Conservation (phyloP, 164 flowering plant species). For the Liquidambar formosana region DNA sequence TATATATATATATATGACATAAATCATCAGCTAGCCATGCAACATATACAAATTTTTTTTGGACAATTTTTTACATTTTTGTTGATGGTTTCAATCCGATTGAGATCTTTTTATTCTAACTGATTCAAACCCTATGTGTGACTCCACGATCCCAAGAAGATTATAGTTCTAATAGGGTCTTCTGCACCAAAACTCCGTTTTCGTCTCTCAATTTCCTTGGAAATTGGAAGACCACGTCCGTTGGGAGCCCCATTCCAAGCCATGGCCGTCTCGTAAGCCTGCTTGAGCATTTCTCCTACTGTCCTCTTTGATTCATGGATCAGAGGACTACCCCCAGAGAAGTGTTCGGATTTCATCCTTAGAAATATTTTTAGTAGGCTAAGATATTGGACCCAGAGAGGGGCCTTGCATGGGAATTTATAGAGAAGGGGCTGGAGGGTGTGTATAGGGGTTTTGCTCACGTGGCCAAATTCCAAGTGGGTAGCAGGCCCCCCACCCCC, state of each 20-base stretch:
- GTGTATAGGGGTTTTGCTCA: conserved; percentile 2
- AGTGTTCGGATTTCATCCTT: conserved; percentile 38
- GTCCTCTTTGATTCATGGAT: conserved; percentile 34
- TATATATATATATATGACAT: too few species aligned
- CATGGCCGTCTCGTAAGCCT: conserved; percentile 24
- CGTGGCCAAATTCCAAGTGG: neutral
- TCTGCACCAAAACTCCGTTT: conserved; percentile 23
- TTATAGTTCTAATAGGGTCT: conserved; percentile 68
- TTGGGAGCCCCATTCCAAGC: conserved; percentile 1
- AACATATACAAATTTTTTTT: too few species aligned
- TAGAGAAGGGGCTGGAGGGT: conserved; percentile 11
- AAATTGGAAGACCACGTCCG: neutral
- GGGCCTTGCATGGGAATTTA: conserved; percentile 10
- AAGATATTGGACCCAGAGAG: conserved; percentile 15
- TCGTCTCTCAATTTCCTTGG: conserved; percentile 34
- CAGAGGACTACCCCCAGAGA: conserved; percentile 27
- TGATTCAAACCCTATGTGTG: conserved; percentile 36
- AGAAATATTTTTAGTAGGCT: neutral
- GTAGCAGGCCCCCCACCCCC: conserved; percentile 12
- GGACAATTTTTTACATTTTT: too few species aligned
- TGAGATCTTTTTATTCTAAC: neutral
- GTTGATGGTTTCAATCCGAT: too few species aligned
- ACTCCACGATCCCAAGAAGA: conserved; percentile 76
- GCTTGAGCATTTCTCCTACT: conserved; percentile 37
- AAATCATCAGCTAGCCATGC: too few species aligned